Percentiles rank a stretch among this genome's conserved stretches.
phyloP scores from a whole-genome alignment of 768 basidiomycete genomes.

The Suillus paluster region DNA sequence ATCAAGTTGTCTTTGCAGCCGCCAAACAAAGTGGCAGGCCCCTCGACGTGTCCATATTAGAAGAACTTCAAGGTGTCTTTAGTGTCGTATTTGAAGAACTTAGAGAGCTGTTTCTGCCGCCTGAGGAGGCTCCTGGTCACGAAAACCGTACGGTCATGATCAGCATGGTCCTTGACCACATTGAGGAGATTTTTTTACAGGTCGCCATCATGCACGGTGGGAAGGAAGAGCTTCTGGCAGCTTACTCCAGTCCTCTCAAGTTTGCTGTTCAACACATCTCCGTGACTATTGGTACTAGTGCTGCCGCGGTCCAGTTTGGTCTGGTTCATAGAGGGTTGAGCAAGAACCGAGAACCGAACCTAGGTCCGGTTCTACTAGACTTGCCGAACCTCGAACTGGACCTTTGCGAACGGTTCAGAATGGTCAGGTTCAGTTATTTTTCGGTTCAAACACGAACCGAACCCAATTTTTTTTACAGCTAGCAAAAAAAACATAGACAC shows the following conservation, averaged over 20 bases:
- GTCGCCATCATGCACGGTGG: conserved; percentile 26
- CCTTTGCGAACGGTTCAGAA: too few relatives aligned
- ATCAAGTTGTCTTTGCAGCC: background rate
- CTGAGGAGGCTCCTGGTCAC: conserved; percentile 36
- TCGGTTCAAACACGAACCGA: too few relatives aligned
- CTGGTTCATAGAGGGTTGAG: too few relatives aligned
- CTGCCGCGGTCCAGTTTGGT: too few relatives aligned
- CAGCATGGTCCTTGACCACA: conserved; percentile 23
- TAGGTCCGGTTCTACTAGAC: too few relatives aligned
- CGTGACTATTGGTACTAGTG: conserved; percentile 29
- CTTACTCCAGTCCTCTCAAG: conserved; percentile 28
- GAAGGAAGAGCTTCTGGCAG: conserved; percentile 24
- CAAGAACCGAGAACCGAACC: too few relatives aligned
- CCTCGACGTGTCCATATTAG: conserved; percentile 19
- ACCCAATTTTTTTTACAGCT: too few relatives aligned
- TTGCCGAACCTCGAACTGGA: too few relatives aligned
- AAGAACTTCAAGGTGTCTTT: conserved; percentile 20
- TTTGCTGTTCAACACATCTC: conserved; percentile 26
- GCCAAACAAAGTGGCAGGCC: conserved; percentile 3
- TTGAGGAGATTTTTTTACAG: conserved; percentile 30
- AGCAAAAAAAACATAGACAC: too few relatives aligned
- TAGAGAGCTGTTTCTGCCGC: conserved; percentile 29
- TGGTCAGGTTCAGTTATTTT: too few relatives aligned
- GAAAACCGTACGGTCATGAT: conserved; percentile 28
- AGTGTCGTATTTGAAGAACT: conserved; percentile 28